phyloP scores from a whole-genome alignment of 2,329 filamentous ascomycete genomes.

The Colletotrichum cuscutae region DNA sequence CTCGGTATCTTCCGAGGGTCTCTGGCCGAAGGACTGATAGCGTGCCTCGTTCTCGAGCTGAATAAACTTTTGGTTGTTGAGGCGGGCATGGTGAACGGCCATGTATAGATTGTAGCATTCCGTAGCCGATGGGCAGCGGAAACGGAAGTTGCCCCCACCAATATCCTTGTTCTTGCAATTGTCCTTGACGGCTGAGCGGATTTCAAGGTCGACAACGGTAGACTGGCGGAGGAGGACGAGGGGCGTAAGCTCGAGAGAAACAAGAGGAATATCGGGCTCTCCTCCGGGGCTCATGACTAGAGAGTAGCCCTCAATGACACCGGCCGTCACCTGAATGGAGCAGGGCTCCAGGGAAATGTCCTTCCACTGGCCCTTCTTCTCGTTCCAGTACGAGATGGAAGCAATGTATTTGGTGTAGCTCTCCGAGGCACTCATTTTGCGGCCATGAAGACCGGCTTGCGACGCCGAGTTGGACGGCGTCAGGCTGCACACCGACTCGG shows the following conservation, averaged over 20 bases:
- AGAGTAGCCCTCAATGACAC: conserved; percentile 67
- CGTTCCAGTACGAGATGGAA: conserved; percentile 71
- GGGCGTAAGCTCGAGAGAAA: conserved; percentile 88
- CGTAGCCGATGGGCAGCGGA: conserved; percentile 79
- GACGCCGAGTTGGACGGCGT: conserved; percentile 86
- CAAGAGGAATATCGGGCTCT: conserved; percentile 54
- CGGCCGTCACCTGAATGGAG: conserved; percentile 66
- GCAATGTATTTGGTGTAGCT: conserved; percentile 61
- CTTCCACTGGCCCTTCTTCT: conserved; percentile 69
- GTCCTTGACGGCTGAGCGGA: conserved; percentile 83
- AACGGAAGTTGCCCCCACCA: conserved; percentile 83
- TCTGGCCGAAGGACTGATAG: conserved; percentile 77
- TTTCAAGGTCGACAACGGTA: conserved; percentile 92
- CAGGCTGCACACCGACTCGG: conserved; percentile 69
- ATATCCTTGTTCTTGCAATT: conserved; percentile 76
- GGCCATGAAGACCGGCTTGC: conserved; percentile 71
- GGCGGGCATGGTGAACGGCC: conserved; percentile 87
- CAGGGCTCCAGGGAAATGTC: conserved; percentile 63
- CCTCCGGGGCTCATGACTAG: conserved; percentile 44
- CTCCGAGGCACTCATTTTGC: conserved; percentile 54
- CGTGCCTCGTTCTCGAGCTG: conserved; percentile 72
- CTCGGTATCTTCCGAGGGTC: conserved; percentile 58
- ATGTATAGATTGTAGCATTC: conserved; percentile 87
- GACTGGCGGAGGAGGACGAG: conserved; percentile 90
- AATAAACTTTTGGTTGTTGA: conserved; percentile 92